phyloP scores from a whole-genome alignment of 1,284 basidiomycete species.

The Naganishia albida region DNA sequence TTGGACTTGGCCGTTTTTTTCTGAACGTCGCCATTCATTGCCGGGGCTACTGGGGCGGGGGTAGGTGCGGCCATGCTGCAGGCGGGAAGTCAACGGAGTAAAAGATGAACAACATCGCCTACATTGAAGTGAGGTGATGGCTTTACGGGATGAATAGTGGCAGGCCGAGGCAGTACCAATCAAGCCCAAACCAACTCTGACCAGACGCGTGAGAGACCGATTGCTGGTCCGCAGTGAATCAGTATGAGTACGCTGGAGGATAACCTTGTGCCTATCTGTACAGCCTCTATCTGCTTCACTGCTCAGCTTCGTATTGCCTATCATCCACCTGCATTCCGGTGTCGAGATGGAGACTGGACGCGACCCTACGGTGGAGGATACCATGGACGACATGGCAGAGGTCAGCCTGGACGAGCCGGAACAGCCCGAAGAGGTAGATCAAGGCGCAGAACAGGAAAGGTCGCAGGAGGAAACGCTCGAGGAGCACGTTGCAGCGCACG shows the following conservation, averaged over 20 bases:
- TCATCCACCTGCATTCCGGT: background rate
- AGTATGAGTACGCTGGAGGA: background rate
- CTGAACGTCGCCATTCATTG: constrained; percentile 2
- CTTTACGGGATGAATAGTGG: too few relatives aligned
- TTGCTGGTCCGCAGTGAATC: background rate
- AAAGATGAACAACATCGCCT: background rate
- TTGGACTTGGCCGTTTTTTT: constrained; percentile 32
- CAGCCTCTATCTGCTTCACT: background rate
- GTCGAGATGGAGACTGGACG: constrained; percentile 1
- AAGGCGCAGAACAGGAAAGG: too few relatives aligned
- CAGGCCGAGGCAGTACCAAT: too few relatives aligned
- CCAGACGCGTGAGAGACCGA: constrained; percentile 14
- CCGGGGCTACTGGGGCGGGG: background rate
- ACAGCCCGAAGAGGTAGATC: background rate
- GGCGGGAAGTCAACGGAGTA: background rate
- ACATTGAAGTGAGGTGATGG: background rate
- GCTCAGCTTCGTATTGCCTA: background rate
- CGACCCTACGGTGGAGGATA: background rate
- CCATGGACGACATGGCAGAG: constrained; percentile 24
- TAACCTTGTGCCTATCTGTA: background rate
- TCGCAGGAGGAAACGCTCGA: background rate
- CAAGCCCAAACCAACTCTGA: constrained; percentile 10
- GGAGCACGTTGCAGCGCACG: background rate
- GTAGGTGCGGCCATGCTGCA: constrained; percentile 8
- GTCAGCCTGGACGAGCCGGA: constrained; percentile 22